Conservation (phyloP, 1,284 basidiomycete genomes). For the Cutaneotrichosporon mucoides region DNA sequence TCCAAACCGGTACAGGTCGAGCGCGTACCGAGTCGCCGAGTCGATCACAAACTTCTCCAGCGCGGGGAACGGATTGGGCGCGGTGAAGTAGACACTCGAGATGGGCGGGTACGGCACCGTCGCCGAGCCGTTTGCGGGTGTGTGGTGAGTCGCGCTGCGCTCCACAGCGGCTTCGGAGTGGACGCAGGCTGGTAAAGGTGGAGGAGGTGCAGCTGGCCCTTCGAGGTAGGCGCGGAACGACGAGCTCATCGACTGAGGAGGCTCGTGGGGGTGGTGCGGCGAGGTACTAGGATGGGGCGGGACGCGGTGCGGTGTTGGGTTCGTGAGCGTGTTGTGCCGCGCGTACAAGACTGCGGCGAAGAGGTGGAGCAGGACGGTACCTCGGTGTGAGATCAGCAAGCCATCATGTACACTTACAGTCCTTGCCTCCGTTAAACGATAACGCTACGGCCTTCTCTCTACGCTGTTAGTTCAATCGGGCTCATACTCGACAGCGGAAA, state of each 20-base stretch:
- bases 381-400: conserved; percentile 50
- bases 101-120: conserved; percentile 55
- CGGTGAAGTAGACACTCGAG: conserved; percentile 80
- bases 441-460: conserved; percentile 64
- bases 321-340: conserved; percentile 22
- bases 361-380: conserved; percentile 90
- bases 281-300: not conserved
- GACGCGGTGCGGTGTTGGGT: not conserved
- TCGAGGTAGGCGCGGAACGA: not conserved
- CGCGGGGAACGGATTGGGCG: conserved; percentile 76
- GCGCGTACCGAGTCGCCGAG: conserved; percentile 63
- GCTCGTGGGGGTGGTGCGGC: not conserved
- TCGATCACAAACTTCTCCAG: conserved; percentile 80
- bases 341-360: conserved; percentile 64
- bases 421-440: conserved; percentile 98
- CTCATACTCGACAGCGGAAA: too few species aligned
- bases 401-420: conserved; percentile 62
- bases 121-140: conserved; percentile 20
- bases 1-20: conserved; percentile 72
- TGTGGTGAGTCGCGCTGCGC: conserved; percentile 15
- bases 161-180: not conserved
- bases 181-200: conserved; percentile 14
- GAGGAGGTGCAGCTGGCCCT: conserved; percentile 13
- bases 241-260: not conserved
- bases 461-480: too few species aligned